These are phyloP conservation scores for Fusarium guadeloupense DNA, from an alignment of 2,329 filamentous ascomycete species.

Conservation along the genomic window DNA sequence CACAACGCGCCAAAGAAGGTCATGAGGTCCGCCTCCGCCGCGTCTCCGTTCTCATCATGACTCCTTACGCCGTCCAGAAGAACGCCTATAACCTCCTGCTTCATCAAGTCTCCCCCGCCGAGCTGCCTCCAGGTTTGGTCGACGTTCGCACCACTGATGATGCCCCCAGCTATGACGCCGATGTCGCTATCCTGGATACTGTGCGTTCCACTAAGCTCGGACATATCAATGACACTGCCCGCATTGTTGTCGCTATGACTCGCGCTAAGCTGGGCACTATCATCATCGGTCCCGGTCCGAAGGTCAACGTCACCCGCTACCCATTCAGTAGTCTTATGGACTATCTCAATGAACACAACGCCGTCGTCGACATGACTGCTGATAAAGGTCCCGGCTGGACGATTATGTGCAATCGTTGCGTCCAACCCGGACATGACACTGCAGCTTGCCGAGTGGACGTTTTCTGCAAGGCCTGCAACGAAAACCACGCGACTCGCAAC, in stretches of 20 bases:
- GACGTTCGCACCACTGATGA: neutral
- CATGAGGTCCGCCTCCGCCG: neutral
- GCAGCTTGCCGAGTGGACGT: neutral
- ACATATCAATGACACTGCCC: neutral
- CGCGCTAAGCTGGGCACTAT: too few species aligned
- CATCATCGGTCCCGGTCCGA: too few species aligned
- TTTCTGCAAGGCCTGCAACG: neutral
- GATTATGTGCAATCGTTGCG: neutral
- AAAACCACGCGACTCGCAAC: neutral
- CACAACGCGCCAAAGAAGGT: too few species aligned
- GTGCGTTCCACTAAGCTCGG: neutral
- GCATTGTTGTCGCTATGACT: neutral
- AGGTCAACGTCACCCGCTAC: too few species aligned
- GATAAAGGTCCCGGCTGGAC: too few species aligned
- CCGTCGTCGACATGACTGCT: neutral
- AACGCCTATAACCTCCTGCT: neutral
- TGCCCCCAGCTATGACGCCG: neutral
- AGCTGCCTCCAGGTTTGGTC: neutral
- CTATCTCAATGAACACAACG: neutral
- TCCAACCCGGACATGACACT: neutral
- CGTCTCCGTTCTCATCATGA: neutral
- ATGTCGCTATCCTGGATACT: neutral
- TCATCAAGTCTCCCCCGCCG: neutral
- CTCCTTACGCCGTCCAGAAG: neutral
- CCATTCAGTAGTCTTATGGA: neutral